Evolutionary conservation across 192 early-diverging fungal species (phyloP), one percentile per base, ranked within the genome.

Genomic region (Podila epicladia): DNA sequence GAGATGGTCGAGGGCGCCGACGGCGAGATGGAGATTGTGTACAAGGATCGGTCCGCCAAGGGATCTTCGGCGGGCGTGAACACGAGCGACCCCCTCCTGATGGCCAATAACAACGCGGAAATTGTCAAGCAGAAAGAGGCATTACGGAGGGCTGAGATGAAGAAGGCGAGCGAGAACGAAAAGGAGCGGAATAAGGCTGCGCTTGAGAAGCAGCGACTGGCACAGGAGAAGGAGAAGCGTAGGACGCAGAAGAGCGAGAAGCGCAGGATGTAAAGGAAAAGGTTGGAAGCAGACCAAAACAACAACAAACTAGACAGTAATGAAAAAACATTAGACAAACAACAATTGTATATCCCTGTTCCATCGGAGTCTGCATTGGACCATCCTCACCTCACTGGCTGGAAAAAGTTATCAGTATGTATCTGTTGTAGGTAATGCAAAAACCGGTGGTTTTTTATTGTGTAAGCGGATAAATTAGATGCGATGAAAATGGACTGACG

Each of bases 21-120:
- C 58, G 91, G 91, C 2, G 91, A 92, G 71, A 82, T 79, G 24
- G 91, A 92, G 65, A 87, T 92, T 50, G 69, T 90, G n/a, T 91
- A 91, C 62, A 88, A 84, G 61, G 87, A 85, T 45, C 69, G 80
- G 12, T 82, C 62, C 31, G 67, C 59, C 4, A 69, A 67, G 51
- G 49, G 58, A 48, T 58, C 60, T 9, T 48, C 58, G 22, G 49
- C 9, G 32, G 41, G 29, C 0, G 41, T 51, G 53, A 75, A 38
- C 20, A 20, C 72, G 9, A 45, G 61, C 28, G 83, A 83, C 53
- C 76, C 67, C 12, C 69, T 86, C 31, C 17, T 91, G 19, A 62
- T 79, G 70, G 77, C 82, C 9, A 93, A 93, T 69, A 83, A 70
- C 28, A 93, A 93, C 72, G 84, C 86, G 2, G 86, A 89, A 9